Evolutionary conservation across 1,284 basidiomycete species (phyloP).

Genomic region (Porodaedalea pini): DNA sequence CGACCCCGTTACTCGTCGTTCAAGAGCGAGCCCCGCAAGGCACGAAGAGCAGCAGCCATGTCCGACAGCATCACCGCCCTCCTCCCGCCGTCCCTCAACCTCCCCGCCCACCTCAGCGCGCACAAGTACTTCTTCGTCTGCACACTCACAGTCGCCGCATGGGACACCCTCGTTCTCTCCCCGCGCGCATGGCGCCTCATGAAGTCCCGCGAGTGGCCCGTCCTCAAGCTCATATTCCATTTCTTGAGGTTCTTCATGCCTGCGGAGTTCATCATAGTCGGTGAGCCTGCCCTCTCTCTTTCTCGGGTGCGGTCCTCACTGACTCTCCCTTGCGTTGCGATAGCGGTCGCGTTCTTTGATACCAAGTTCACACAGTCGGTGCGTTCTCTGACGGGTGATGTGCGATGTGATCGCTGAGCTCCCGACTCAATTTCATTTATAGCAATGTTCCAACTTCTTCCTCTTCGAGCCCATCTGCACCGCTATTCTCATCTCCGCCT

Average conservation of each 20-base stretch:
- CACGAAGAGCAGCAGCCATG: neutral
- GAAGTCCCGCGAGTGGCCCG: constrained; percentile 66
- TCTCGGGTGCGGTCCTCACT: constrained; percentile 5
- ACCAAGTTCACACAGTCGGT: constrained; percentile 59
- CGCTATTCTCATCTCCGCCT: constrained; percentile 65
- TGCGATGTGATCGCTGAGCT: neutral
- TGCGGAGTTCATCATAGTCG: constrained; percentile 68
- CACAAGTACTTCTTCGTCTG: constrained; percentile 86
- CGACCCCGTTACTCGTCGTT: neutral
- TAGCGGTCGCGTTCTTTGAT: constrained; percentile 79
- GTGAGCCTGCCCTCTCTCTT: constrained; percentile 36
- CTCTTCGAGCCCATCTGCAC: constrained; percentile 82
- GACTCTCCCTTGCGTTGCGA: neutral
- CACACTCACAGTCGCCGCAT: constrained; percentile 79
- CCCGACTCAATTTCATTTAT: constrained; percentile 1
- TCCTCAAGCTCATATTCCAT: constrained; percentile 70
- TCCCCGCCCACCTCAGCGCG: constrained; percentile 70
- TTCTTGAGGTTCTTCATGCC: constrained; percentile 74
- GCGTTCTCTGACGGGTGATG: constrained; percentile 25
- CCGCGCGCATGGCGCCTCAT: constrained; percentile 71
- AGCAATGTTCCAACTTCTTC: constrained; percentile 68
- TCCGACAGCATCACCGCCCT: constrained; percentile 26
- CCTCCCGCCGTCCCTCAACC: constrained; percentile 57
- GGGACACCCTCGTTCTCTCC: constrained; percentile 79
- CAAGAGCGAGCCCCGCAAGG: neutral